Base-by-base conservation (phyloP, 2,329 filamentous ascomycete genomes). In the Thelonectria rubi region DNA sequence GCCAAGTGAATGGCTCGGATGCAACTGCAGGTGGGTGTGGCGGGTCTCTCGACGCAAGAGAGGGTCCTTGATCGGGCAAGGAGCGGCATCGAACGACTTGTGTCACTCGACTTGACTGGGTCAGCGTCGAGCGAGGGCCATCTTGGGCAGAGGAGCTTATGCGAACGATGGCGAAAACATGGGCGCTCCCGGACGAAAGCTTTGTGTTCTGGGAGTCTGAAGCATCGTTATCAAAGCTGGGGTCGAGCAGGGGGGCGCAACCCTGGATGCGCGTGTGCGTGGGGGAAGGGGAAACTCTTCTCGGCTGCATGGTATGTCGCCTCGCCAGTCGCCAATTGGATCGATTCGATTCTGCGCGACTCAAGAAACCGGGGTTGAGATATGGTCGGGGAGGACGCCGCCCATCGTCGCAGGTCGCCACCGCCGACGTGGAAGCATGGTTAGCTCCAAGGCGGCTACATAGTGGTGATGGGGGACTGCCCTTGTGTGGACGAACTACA, bases 191-290 rank as follows among this genome's bases (percentile, higher is more conserved):
- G 58, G 21, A 55, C 51, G 30, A 48, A 55, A 26, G 8, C 17
- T 32, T 49, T 46, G n/a, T 47, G n/a, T 39, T 39, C 34, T 60
- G 21, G 47, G 32, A 47, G 47, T 55, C 45, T 47, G 18, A 47
- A 63, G 57, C 20, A 48, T 26, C 56, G 57, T 66, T 69, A 68
- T 69, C 65, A 70, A 58, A 48, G 47, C 40, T 62, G 63, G 49
- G 58, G 55, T 61, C 50, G 50, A 42, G 18, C 47, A 54, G 57
- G 54, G 62, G 49, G 34, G n/a, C 45, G 39, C 59, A 55, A 40
- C 18, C 46, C 34, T 20, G 43, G 34, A 48, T 21, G 45, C 12
- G n/a, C 18, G 45, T 49, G 48, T 46, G 66, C 68, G 68, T 70
- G 68, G 68, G 68, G 68, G 64, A 65, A 26, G 46, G 54, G 57